A percentile compares a stretch with the other conserved stretches of the same genome.
Conservation (phyloP, 2,329 filamentous ascomycete species). For the Botrytis deweyae region DNA sequence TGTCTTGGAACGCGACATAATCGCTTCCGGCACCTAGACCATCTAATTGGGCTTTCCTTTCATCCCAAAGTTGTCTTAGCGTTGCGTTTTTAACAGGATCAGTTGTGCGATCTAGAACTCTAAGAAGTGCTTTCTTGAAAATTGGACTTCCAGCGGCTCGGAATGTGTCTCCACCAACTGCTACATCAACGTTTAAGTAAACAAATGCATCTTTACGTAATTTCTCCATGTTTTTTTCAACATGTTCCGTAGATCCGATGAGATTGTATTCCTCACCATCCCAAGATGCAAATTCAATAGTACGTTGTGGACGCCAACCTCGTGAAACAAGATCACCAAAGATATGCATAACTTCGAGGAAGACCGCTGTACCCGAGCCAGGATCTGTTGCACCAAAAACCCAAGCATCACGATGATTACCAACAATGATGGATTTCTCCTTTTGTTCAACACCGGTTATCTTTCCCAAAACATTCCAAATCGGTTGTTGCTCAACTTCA, state of each 20-base stretch:
- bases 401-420: slow-evolving; percentile 93
- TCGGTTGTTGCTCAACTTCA: slow-evolving; percentile 75
- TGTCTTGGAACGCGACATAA: slow-evolving; percentile 86
- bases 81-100: slow-evolving; percentile 73
- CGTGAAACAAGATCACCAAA: slow-evolving; percentile 74
- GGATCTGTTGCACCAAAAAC: slow-evolving; percentile 84
- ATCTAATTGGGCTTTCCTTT: slow-evolving; percentile 58
- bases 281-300: slow-evolving; percentile 96
- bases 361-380: slow-evolving; percentile 83
- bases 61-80: slow-evolving; percentile 74
- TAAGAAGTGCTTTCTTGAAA: slow-evolving; percentile 69
- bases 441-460: slow-evolving; percentile 82
- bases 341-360: slow-evolving; percentile 84
- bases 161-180: slow-evolving; percentile 73
- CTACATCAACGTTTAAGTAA: slow-evolving; percentile 89
- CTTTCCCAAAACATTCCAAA: slow-evolving; percentile 88
- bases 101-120: slow-evolving; percentile 69
- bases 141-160: slow-evolving; percentile 78
- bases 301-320: slow-evolving; percentile 90
- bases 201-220: slow-evolving; percentile 75
- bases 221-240: slow-evolving; percentile 76
- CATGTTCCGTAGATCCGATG: slow-evolving; percentile 91
- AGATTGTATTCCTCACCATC: slow-evolving; percentile 92
- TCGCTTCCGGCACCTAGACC: slow-evolving; percentile 75
- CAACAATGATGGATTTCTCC: slow-evolving; percentile 82